A percentile compares a stretch with the other conserved stretches of the same genome.
phyloP scores from a whole-genome alignment of 768 basidiomycete species.

The Fomitopsis pulvina region DNA sequence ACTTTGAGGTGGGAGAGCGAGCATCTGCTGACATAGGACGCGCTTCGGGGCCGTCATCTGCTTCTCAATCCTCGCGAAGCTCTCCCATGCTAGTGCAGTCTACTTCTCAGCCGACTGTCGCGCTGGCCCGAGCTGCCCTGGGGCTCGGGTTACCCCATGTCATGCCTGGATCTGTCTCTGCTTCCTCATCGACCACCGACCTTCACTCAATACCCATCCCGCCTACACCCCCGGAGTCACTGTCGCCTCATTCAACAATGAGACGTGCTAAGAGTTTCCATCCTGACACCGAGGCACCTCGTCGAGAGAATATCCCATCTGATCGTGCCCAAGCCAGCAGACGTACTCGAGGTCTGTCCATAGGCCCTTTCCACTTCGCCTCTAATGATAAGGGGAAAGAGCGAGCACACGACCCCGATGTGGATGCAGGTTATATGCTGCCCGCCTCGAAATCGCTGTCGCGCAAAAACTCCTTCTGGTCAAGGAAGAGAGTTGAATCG shows the following conservation, averaged over 20 bases:
- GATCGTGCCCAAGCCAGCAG: conserved; percentile 17
- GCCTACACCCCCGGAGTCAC: conserved; percentile 12
- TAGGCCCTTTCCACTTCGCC: conserved; percentile 38
- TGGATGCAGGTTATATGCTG: conserved; percentile 15
- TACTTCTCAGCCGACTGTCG: conserved; percentile 27
- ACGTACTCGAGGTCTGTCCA: conserved; percentile 51
- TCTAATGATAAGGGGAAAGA: conserved; percentile 35
- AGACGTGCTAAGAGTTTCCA: conserved; percentile 52
- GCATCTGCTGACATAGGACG: background rate
- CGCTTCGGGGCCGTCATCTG: conserved; percentile 9
- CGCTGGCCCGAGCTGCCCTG: conserved; percentile 49
- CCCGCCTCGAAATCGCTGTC: conserved; percentile 35
- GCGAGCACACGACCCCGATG: conserved; percentile 36
- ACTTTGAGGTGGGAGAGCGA: background rate
- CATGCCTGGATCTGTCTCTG: conserved; percentile 32
- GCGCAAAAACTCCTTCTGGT: conserved; percentile 66
- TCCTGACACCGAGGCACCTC: conserved; percentile 26
- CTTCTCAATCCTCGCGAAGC: conserved; percentile 7
- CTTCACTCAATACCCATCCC: conserved; percentile 41
- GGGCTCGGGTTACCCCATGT: conserved; percentile 54
- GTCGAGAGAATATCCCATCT: conserved; percentile 14
- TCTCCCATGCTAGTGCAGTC: conserved; percentile 4
- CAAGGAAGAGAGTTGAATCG: conserved; percentile 36
- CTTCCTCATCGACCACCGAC: conserved; percentile 38
- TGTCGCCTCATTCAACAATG: conserved; percentile 18